Evolutionary conservation across 495 filamentous ascomycete genomes (phyloP), one percentile per base, ranked within the genome.

Genomic region (Umbilicaria muhlenbergii): DNA sequence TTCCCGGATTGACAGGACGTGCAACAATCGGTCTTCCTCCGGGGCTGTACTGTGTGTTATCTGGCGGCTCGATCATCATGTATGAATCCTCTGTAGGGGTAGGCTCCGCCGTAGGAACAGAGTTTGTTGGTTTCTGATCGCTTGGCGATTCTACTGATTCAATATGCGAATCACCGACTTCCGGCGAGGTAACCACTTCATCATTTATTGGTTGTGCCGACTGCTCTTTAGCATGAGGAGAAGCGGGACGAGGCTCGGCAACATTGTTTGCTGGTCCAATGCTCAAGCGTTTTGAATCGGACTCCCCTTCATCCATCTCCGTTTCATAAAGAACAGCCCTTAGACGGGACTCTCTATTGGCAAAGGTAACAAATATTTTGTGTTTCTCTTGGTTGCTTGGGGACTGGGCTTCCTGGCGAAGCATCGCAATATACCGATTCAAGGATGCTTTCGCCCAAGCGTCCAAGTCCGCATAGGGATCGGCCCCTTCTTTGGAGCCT

Each of bases 401-500:
- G 11, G 66, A 68, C 18, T 64, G 61, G 16, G 65, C 62, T 49
- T 74, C 70, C 48, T 74, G 71, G 19, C 64, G 67, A 17, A 74
- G 49, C 67, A 73, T 72, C 8, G 67, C 61, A 14, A 70, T 58
- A 49, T 66, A 74, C 17, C 70, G 67, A 21, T 63, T 60, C 32
- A 74, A 46, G 36, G 70, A 74, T 10, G 70, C 69, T 48, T 64
- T 68, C 19, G 57, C 70, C 69, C 69, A 72, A 2, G 69, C 64
- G 34, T 72, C 69, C 11, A 74, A 54, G 50, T 71, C 67, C 31
- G 65, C 66, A 41, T 68, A 68, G 8, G 62, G 67, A 50, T 67
- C 68, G 34, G 55, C 31, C 6, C 39, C 28, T 15, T 40, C 45
- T 12, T 41, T 34, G 11, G 7, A 28, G 6, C 5, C 24, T 28